Conservation (phyloP, 352 stramenopile species). For the Globisporangium barbulae region DNA sequence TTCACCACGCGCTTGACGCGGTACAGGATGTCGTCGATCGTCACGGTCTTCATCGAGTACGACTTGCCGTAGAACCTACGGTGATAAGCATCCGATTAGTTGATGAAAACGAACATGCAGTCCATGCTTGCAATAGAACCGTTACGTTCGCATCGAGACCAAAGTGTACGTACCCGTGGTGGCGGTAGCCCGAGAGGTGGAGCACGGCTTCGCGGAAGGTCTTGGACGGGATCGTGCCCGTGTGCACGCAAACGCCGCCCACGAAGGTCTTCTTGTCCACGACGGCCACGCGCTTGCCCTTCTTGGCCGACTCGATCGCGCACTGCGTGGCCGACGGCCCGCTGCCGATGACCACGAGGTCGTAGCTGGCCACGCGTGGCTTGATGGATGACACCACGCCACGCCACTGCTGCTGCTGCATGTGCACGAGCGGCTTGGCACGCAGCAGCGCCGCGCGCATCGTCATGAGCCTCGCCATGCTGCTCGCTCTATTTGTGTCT, state of each 20-base stretch:
- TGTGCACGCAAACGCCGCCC: conserved; percentile 83
- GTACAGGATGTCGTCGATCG: conserved; percentile 80
- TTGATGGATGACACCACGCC: conserved; percentile 22
- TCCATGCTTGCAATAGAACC: neutral
- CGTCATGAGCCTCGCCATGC: conserved; percentile 11
- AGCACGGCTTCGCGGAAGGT: conserved; percentile 90
- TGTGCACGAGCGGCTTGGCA: neutral
- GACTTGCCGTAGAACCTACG: conserved; percentile 78
- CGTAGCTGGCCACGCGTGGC: conserved; percentile 53
- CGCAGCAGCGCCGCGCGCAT: conserved; percentile 7
- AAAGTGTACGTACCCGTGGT: conserved; percentile 52
- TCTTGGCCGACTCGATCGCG: conserved; percentile 82
- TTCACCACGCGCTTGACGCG: conserved; percentile 76
- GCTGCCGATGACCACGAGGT: conserved; percentile 87
- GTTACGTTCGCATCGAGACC: neutral
- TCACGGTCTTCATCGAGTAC: conserved; percentile 82
- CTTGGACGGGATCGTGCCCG: conserved; percentile 85
- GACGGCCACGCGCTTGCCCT: conserved; percentile 72
- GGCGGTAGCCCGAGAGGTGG: conserved; percentile 87
- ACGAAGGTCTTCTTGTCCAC: conserved; percentile 65
- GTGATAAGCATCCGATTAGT: neutral
- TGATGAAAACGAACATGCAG: neutral
- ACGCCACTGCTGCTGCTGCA: conserved; percentile 10
- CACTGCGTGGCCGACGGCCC: conserved; percentile 85
- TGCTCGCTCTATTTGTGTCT: neutral